Base-by-base conservation (phyloP, 805 yeast species). In the Ogataea zsoltii region DNA sequence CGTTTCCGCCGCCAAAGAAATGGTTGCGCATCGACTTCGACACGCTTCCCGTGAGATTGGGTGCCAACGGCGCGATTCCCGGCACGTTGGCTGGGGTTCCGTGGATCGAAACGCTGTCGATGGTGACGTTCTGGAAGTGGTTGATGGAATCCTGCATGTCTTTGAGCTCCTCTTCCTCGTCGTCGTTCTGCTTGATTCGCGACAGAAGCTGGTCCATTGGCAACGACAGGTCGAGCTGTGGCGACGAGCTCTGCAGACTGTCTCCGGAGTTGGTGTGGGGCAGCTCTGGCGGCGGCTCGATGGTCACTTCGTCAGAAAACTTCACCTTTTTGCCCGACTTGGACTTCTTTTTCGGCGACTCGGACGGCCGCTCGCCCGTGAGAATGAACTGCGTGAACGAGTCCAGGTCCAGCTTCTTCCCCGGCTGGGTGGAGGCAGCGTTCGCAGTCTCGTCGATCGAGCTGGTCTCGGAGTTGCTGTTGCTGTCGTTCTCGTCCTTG, bases 341-440 rank as follows among this genome's bases (percentile, higher is more conserved):
- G 43, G 69, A 68, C 46, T 66, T 70, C 57, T 62, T 68, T 38
- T 51, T 64, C 47, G 49, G 60, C 40, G 53, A 61, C 43, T 77
- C 73, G 13, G 63, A 70, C 18, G 88, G 88, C 31, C 87, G 68
- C 53, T 83, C 80, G 2, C 97, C 97, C 0, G 96, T 88, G 55
- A 91, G 68, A 56, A 89, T 73, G 57, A 91, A 82, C 51, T 85
- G 83, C 14, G 96, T 87, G 64, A 91, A 91, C 25, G 89, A 80
- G 63, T 91, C 96, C 54, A 91, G 70, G 60, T 91, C 96, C 18
- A 88, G 74, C 43, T 80, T 80, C 21, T 55, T 57, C 3, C 51
- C 46, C 29, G 51, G 48, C 35, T 47, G 50, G 14, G 43, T 40
- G n/a, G 18, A 23, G 11, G 7, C 17, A 14, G 41, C 29, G 18